A percentile compares a stretch with the other conserved stretches of the same genome.
Conservation (phyloP, 257 asterid genomes). For the Rhazya stricta region DNA sequence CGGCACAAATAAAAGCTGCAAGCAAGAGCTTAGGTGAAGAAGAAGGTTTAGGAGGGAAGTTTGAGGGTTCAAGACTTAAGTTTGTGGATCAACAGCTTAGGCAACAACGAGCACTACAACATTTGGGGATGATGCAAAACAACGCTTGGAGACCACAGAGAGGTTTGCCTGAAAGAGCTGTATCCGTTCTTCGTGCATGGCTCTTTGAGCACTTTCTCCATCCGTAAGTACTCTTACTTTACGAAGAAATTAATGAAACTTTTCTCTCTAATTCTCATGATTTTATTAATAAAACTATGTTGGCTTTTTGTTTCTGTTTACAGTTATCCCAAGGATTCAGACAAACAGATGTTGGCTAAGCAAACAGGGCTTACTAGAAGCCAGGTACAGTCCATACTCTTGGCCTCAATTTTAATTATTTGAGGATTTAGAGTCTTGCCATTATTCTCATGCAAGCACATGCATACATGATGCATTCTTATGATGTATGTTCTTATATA, state of each 20-base stretch:
- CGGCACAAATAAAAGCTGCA: slow-evolving; percentile 41
- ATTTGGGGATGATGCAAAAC: slow-evolving; percentile 53
- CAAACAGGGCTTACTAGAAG: slow-evolving; percentile 82
- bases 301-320: not conserved
- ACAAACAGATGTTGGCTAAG: slow-evolving; percentile 61
- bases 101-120: slow-evolving; percentile 55
- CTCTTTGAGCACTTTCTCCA: slow-evolving; percentile 79
- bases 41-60: slow-evolving; percentile 21
- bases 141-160: slow-evolving; percentile 77
- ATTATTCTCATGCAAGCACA: slow-evolving; percentile 4
- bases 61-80: slow-evolving; percentile 47
- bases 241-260: not conserved
- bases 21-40: slow-evolving; percentile 48
- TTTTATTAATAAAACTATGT: not conserved
- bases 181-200: slow-evolving; percentile 83
- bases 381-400: slow-evolving; percentile 39
- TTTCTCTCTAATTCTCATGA: not conserved
- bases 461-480: not conserved
- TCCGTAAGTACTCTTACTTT: slow-evolving; percentile 46
- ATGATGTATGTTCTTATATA: not conserved
- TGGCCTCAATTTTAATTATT: not conserved
- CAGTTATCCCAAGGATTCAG: slow-evolving; percentile 80
- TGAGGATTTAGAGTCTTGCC: not conserved
- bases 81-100: slow-evolving; percentile 41
- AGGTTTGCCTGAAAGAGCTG: slow-evolving; percentile 72